Base-by-base conservation (phyloP, 129 eudicot genomes). In the Oenanthe sinensis region DNA sequence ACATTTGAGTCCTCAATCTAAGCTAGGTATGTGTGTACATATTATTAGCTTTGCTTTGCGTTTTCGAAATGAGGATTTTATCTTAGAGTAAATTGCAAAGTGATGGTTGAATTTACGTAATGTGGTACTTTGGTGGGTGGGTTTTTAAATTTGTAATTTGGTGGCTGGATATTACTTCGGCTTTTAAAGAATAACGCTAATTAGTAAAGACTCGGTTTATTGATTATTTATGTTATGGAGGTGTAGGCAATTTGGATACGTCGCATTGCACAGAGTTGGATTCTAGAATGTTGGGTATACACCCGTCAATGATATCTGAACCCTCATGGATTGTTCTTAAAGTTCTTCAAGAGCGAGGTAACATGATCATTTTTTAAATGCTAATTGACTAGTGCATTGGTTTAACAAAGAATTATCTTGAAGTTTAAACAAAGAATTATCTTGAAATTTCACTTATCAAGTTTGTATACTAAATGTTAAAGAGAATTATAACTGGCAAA, bases 181-280 rank as follows among this genome's bases (percentile, higher is more conserved):
- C 6, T 9, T 19, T 52, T 19, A 17, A 17, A 15, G n/a, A 50
- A 50, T 16, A 19, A 50, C 4, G 8, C 2, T 50, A 50, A 50
- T 17, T 6, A 1, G 58, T 50, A 17, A 52, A 50, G 15, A 4
- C 3, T 19, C 11, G 4, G 33, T 60, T 42, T 14, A 75, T 77
- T 28, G 37, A 54, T 79, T 69, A 65, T 44, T 74, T 62, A 40
- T 85, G 6, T 8, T 24, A n/a, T 70, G 58, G 49, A 80, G 82
- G 58, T 77, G 73, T 82, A 88, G 96, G 87, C 81, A 42, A 44
- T 60, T 36, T 82, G 73, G 80, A 82, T 48, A 58, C 78, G 54
- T 87, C 92, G 39, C 84, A 84, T 75, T 89, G 96, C 95, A 87
- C 76, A 47, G 87, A 82, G 89, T 50, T 91, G 84, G 90, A 93